A percentile compares a stretch with the other conserved stretches of the same genome.
Evolutionary conservation across 192 early-diverging fungal species (phyloP).

Genomic region (Entomortierella beljakovae): DNA sequence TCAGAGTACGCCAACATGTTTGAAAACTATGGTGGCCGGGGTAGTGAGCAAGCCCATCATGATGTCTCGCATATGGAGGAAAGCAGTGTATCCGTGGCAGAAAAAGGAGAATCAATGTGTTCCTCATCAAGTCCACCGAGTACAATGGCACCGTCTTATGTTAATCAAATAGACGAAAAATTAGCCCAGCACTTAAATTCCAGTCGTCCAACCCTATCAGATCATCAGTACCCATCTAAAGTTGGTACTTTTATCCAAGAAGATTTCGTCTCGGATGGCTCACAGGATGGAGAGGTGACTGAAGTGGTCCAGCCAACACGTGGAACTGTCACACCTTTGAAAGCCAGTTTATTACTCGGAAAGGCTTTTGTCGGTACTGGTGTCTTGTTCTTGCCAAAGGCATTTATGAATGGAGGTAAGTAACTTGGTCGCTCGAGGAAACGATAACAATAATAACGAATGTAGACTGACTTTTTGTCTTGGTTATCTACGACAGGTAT

Average conservation of each 20-base stretch:
- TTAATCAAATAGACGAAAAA: neutral
- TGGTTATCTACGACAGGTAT: constrained; percentile 67
- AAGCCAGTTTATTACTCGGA: constrained; percentile 57
- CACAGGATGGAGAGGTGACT: neutral
- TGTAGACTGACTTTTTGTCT: neutral
- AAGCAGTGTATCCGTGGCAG: constrained; percentile 6
- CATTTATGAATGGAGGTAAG: constrained; percentile 64
- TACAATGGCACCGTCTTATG: neutral
- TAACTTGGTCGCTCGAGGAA: too few species aligned
- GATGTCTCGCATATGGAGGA: constrained; percentile 22
- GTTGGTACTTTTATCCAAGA: constrained; percentile 7
- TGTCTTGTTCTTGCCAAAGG: constrained; percentile 78
- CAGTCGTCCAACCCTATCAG: neutral
- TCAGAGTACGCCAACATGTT: constrained; percentile 42
- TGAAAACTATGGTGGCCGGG: constrained; percentile 37
- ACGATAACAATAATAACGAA: neutral
- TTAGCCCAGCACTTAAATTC: neutral
- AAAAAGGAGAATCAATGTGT: constrained; percentile 13
- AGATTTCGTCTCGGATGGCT: constrained; percentile 8
- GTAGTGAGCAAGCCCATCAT: constrained; percentile 2
- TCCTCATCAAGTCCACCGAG: constrained; percentile 10
- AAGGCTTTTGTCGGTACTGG: constrained; percentile 85
- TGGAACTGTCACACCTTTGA: constrained; percentile 35
- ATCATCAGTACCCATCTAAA: neutral
- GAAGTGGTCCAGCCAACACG: constrained; percentile 26